These are phyloP conservation scores for Rutidosis leptorrhynchoides DNA, from an alignment of 129 eudicot species.

Conservation along the genomic window DNA sequence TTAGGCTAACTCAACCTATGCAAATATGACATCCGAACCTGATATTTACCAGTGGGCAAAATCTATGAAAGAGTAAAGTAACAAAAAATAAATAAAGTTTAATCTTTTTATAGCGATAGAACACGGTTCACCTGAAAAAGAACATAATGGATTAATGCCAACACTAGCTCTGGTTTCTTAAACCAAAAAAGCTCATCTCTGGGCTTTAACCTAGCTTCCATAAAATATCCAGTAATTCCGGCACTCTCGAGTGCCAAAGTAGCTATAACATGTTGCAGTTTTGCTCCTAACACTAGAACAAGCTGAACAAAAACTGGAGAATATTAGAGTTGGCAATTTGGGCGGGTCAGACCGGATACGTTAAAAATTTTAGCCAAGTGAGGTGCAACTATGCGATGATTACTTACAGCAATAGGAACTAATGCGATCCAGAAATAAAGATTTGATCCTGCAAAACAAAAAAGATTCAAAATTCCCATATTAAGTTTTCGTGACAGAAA, in stretches of 20 bases:
- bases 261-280: conserved; percentile 80
- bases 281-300: conserved; percentile 68
- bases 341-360: no score
- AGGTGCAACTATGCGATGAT: not conserved
- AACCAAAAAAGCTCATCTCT: conserved; percentile 91
- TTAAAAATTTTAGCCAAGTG: not conserved
- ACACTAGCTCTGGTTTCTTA: conserved; percentile 64
- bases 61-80: not conserved
- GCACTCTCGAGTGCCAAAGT: conserved; percentile 84
- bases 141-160: conserved; percentile 66
- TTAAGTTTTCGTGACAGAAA: not conserved
- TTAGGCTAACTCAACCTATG: not conserved
- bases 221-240: conserved; percentile 48
- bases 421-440: conserved; percentile 84
- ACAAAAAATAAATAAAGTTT: not conserved
- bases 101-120: not conserved
- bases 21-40: not conserved
- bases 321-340: not conserved
- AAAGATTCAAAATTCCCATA: not conserved
- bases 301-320: conserved; percentile 39
- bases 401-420: conserved; percentile 73
- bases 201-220: conserved; percentile 60
- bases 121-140: conserved; percentile 64
- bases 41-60: not conserved
- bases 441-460: conserved; percentile 68